phyloP scores from a whole-genome alignment of 2,329 filamentous ascomycete species.

The Sclerotinia subarctica region DNA sequence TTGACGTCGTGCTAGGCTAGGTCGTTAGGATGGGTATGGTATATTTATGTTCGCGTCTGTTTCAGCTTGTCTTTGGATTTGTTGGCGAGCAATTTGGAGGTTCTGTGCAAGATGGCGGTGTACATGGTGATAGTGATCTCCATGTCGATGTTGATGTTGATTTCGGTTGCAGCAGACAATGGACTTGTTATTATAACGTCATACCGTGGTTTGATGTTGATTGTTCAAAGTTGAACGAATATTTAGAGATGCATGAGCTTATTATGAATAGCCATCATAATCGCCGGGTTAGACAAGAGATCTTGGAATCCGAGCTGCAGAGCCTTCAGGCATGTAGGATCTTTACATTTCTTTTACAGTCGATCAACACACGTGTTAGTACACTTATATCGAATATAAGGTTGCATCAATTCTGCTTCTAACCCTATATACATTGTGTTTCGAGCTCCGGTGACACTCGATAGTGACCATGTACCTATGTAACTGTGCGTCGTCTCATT shows the following conservation, averaged over 20 bases:
- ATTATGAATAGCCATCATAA: background rate
- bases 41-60: background rate
- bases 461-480: background rate
- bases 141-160: slow-evolving; percentile 1
- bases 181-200: background rate
- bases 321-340: background rate
- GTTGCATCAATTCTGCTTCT: background rate
- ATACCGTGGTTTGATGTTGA: background rate
- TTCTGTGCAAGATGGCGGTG: slow-evolving; percentile 14
- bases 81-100: background rate
- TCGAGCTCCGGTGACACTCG: background rate
- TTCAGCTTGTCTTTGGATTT: background rate
- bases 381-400: background rate
- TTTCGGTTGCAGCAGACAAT: background rate
- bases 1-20: slow-evolving; percentile 10
- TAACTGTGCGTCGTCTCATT: background rate
- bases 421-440: background rate
- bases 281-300: too few species aligned
- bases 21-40: background rate
- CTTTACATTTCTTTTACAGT: background rate
- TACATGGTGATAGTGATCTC: background rate
- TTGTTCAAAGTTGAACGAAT: background rate
- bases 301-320: background rate
- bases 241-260: background rate
- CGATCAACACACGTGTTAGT: background rate